A percentile compares a stretch with the other conserved stretches of the same genome.
Evolutionary conservation across 306 rosid species (phyloP).

Genomic region (Vicia sativa): DNA sequence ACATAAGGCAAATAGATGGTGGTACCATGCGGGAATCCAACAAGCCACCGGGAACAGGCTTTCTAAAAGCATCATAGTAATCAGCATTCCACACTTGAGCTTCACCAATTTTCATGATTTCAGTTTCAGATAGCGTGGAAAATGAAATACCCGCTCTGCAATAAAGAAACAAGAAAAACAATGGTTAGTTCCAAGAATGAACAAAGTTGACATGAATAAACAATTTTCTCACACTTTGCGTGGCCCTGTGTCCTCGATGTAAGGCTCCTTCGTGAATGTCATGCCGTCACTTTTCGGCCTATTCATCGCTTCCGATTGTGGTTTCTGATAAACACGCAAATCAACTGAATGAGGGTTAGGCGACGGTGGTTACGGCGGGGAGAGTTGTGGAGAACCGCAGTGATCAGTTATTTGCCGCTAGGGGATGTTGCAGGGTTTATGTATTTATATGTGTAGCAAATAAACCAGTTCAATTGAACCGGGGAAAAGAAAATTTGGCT

Average conservation of each 20-base stretch:
- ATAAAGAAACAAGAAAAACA: conserved; percentile 19
- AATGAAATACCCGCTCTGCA: conserved; percentile 71
- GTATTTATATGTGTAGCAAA: too few relatives aligned
- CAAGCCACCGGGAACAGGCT: conserved; percentile 62
- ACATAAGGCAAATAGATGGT: conserved; percentile 20
- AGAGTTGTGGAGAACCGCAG: too few relatives aligned
- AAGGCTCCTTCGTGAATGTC: conserved; percentile 74
- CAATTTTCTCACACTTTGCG: conserved; percentile 57
- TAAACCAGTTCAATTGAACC: too few relatives aligned
- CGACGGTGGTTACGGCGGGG: too few relatives aligned
- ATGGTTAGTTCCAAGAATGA: background rate
- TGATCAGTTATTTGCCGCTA: too few relatives aligned
- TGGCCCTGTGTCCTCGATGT: conserved; percentile 72
- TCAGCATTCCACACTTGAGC: conserved; percentile 61
- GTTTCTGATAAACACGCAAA: too few relatives aligned
- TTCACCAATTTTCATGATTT: conserved; percentile 66
- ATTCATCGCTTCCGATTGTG: conserved; percentile 38
- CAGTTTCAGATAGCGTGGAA: conserved; percentile 64
- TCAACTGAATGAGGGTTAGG: too few relatives aligned
- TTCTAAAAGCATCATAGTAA: conserved; percentile 55
- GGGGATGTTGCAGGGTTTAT: too few relatives aligned
- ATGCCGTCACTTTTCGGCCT: conserved; percentile 50
- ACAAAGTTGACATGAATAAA: background rate
- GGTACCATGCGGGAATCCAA: conserved; percentile 85
- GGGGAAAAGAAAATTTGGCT: too few relatives aligned